These are phyloP conservation scores for Bjerkandera adusta DNA, from an alignment of 1,284 basidiomycete species.

Conservation along the genomic window DNA sequence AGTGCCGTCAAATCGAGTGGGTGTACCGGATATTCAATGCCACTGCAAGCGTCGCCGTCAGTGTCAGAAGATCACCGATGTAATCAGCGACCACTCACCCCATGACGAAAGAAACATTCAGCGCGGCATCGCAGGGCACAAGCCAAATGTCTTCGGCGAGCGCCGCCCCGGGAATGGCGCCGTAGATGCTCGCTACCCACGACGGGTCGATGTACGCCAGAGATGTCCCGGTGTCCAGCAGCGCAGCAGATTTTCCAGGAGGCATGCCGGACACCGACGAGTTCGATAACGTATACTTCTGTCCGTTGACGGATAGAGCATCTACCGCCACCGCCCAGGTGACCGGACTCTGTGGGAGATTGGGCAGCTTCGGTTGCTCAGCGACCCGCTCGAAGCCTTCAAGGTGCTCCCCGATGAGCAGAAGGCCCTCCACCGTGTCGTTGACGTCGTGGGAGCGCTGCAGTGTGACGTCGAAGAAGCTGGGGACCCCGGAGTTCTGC, in stretches of 20 bases:
- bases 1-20: slow-evolving; percentile 24
- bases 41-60: slow-evolving; percentile 9
- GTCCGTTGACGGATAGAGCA: slow-evolving; percentile 26
- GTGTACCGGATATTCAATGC: slow-evolving; percentile 20
- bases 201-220: slow-evolving; percentile 22
- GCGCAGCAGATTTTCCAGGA: slow-evolving; percentile 23
- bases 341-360: slow-evolving; percentile 45
- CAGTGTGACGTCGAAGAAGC: slow-evolving; percentile 26
- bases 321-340: slow-evolving; percentile 27
- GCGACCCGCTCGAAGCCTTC: slow-evolving; percentile 19
- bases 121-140: slow-evolving; percentile 26
- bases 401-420: slow-evolving; percentile 27
- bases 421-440: slow-evolving; percentile 20
- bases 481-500: slow-evolving; percentile 21
- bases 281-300: slow-evolving; percentile 21
- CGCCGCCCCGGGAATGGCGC: slow-evolving; percentile 24
- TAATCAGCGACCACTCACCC: slow-evolving; percentile 20
- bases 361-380: slow-evolving; percentile 20
- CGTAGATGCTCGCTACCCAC: slow-evolving; percentile 28
- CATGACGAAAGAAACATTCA: slow-evolving; percentile 25
- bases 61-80: slow-evolving; percentile 9
- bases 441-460: slow-evolving; percentile 24
- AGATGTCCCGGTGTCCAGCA: slow-evolving; percentile 29
- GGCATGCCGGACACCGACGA: slow-evolving; percentile 22
- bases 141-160: slow-evolving; percentile 22